Conservation (phyloP, 805 yeast genomes). For the Saccharomycopsis fermentans region DNA sequence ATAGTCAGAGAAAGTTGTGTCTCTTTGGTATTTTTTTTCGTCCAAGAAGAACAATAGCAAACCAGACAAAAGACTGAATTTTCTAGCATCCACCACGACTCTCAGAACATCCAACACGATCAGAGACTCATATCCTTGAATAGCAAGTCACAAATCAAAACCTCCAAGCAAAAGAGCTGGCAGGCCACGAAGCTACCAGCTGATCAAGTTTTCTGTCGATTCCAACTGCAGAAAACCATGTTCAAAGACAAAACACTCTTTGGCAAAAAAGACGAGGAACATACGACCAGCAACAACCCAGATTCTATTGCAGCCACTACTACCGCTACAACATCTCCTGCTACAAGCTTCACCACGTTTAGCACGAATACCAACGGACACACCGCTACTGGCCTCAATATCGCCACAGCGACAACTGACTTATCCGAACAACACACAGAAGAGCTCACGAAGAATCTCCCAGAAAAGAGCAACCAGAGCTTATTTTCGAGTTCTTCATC, state of each 20-base stretch:
- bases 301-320: not conserved
- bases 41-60: too few species aligned
- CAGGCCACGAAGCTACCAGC: not conserved
- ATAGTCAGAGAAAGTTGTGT: too few species aligned
- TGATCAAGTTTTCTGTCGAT: not conserved
- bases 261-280: not conserved
- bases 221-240: not conserved
- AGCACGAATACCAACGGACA: not conserved
- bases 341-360: not conserved
- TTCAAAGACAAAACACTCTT: not conserved
- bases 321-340: not conserved
- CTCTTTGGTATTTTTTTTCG: too few species aligned
- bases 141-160: not conserved
- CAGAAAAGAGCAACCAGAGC: not conserved
- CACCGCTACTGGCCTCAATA: not conserved
- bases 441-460: not conserved
- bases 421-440: not conserved
- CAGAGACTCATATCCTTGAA: too few species aligned
- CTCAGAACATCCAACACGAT: too few species aligned
- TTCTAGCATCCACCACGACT: too few species aligned
- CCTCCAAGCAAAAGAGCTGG: not conserved
- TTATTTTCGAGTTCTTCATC: slow-evolving; percentile 21
- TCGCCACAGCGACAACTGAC: not conserved
- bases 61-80: too few species aligned
- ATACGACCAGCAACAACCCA: not conserved